A percentile compares a stretch with the other conserved stretches of the same genome.
Evolutionary conservation across 2,329 filamentous ascomycete species (phyloP).

Genomic region (Sclerotinia trifoliorum): DNA sequence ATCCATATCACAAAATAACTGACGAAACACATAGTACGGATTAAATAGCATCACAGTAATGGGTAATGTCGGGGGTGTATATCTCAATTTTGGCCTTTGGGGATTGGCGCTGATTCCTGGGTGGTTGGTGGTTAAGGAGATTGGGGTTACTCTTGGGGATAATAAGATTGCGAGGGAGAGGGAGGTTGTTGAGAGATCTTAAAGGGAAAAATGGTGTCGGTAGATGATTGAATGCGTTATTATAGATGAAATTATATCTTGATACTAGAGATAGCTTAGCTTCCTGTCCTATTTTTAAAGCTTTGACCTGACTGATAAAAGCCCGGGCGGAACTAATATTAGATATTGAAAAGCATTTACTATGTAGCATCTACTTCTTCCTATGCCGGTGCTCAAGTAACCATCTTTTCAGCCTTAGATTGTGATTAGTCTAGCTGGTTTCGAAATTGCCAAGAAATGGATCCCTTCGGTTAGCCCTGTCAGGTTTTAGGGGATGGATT

Average conservation of each 20-base stretch:
- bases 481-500: neutral
- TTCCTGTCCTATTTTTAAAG: neutral
- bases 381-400: neutral
- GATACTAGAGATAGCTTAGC: neutral
- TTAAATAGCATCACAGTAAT: slow-evolving; percentile 61
- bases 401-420: neutral
- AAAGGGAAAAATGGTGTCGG: no score
- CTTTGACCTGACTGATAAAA: neutral
- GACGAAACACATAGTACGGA: slow-evolving; percentile 51
- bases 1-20: neutral
- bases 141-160: slow-evolving; percentile 34
- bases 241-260: neutral
- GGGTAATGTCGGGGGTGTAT: slow-evolving; percentile 63
- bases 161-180: slow-evolving; percentile 34
- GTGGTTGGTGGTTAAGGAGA: slow-evolving; percentile 58
- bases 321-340: neutral
- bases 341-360: neutral
- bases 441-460: neutral
- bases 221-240: neutral
- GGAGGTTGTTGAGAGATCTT: neutral
- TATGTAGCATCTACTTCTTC: neutral
- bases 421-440: neutral
- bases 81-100: slow-evolving; percentile 71
- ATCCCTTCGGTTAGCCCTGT: neutral
- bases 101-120: slow-evolving; percentile 61